Conservation (phyloP, 2,329 filamentous ascomycete genomes). For the Rhinocladiella similis region DNA sequence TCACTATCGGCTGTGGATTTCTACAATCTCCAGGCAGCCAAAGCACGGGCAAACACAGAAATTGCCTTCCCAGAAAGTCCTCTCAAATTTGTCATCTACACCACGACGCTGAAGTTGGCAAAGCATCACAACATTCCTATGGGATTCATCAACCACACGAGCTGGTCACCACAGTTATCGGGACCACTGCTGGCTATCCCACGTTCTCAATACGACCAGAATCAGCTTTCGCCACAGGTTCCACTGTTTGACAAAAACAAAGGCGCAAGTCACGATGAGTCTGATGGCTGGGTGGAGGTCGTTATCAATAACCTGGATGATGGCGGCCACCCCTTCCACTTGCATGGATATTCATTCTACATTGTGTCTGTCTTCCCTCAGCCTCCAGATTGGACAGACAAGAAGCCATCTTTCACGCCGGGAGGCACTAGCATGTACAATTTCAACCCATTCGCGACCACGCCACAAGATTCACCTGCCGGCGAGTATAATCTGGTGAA, state of each 20-base stretch:
- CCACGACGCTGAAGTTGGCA: slow-evolving; percentile 47
- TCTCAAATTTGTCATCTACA: slow-evolving; percentile 48
- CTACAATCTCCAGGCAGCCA: slow-evolving; percentile 33
- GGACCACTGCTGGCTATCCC: slow-evolving; percentile 35
- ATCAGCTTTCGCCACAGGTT: slow-evolving; percentile 39
- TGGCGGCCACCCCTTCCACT: slow-evolving; percentile 49
- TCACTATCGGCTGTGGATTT: not conserved
- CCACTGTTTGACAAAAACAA: not conserved
- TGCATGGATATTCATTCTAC: slow-evolving; percentile 56
- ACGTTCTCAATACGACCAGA: slow-evolving; percentile 41
- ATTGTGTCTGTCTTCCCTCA: slow-evolving; percentile 36
- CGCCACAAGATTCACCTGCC: slow-evolving; percentile 7
- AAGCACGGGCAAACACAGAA: slow-evolving; percentile 31
- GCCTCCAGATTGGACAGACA: slow-evolving; percentile 28
- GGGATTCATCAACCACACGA: slow-evolving; percentile 51
- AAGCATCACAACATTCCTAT: slow-evolving; percentile 44
- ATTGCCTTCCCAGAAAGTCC: slow-evolving; percentile 34
- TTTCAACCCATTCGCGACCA: slow-evolving; percentile 11
- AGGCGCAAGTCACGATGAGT: not conserved
- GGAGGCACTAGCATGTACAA: slow-evolving; percentile 3
- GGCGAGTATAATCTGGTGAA: slow-evolving; percentile 12
- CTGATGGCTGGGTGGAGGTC: slow-evolving; percentile 40
- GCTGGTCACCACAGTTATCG: slow-evolving; percentile 43
- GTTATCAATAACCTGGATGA: slow-evolving; percentile 40
- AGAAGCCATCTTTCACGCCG: slow-evolving; percentile 1